phyloP scores from a whole-genome alignment of 23 red algal genomes.

The Gracilaria caudata region DNA sequence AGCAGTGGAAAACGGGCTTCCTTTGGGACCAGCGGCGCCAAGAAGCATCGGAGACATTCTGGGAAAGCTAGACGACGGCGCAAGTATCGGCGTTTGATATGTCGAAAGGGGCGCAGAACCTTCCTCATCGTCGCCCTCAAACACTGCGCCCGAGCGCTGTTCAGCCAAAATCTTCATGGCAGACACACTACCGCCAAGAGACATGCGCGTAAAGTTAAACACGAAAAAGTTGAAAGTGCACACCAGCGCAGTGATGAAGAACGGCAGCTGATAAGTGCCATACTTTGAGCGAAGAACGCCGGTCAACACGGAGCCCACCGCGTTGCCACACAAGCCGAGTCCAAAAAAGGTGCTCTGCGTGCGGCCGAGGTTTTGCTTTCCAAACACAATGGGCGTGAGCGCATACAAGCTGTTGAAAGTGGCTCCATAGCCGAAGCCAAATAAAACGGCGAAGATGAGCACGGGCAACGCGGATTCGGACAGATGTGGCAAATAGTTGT shows the following conservation, averaged over 20 bases:
- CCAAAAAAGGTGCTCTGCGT: constrained; percentile 93
- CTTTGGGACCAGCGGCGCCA: background rate
- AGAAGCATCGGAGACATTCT: background rate
- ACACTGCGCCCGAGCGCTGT: background rate
- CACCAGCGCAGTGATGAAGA: constrained; percentile 69
- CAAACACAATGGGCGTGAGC: constrained; percentile 83
- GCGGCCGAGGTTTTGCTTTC: constrained; percentile 72
- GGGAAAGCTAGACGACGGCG: background rate
- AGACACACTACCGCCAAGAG: constrained; percentile 53
- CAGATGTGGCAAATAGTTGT: constrained; percentile 49
- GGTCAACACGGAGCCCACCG: constrained; percentile 82
- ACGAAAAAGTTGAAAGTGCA: constrained; percentile 75
- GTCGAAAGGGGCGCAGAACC: background rate
- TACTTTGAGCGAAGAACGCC: constrained; percentile 76
- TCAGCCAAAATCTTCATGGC: constrained; percentile 27
- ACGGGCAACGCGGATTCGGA: constrained; percentile 46
- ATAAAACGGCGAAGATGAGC: constrained; percentile 74
- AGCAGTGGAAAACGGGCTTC: background rate
- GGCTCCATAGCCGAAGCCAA: constrained; percentile 93
- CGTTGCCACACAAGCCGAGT: constrained; percentile 87
- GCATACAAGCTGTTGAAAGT: constrained; percentile 94
- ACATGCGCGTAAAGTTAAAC: constrained; percentile 60
- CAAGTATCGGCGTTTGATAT: background rate
- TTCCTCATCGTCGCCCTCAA: background rate
- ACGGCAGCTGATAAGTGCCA: constrained; percentile 70